Conservation (phyloP, 2,329 filamentous ascomycete genomes). For the Scedosporium boydii region DNA sequence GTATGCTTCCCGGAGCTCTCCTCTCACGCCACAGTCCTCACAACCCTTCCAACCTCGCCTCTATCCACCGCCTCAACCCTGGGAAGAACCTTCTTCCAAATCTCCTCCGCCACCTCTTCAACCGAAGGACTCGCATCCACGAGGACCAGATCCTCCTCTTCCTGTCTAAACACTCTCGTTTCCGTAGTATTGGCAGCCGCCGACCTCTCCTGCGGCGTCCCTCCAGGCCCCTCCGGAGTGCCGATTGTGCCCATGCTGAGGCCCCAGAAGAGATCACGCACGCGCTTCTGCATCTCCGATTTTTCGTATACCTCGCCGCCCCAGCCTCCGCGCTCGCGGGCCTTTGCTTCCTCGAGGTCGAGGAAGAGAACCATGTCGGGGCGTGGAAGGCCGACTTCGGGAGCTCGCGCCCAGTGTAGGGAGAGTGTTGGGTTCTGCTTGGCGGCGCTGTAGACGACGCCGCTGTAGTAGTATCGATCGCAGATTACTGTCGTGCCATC, state of each 20-base stretch:
- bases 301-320: conserved; percentile 86
- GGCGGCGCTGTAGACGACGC: conserved; percentile 85
- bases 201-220: conserved; percentile 9
- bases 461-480: conserved; percentile 92
- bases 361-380: conserved; percentile 86
- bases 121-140: conserved; percentile 43
- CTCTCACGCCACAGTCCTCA: conserved; percentile 29
- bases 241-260: conserved; percentile 31
- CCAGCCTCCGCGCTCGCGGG: conserved; percentile 71
- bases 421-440: conserved; percentile 64
- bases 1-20: background rate
- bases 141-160: conserved; percentile 43
- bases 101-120: conserved; percentile 45
- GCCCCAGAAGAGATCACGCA: conserved; percentile 63
- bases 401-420: conserved; percentile 71
- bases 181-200: conserved; percentile 9
- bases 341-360: conserved; percentile 65
- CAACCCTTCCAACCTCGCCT: conserved; percentile 35
- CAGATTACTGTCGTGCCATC: conserved; percentile 69
- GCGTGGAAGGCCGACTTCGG: conserved; percentile 76
- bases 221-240: conserved; percentile 22
- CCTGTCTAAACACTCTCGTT: conserved; percentile 30
- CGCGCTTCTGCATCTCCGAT: conserved; percentile 69
- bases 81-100: conserved; percentile 42
- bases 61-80: conserved; percentile 38